Evolutionary conservation across 768 basidiomycete species (phyloP).

Genomic region (Xanthoconium purpureum): DNA sequence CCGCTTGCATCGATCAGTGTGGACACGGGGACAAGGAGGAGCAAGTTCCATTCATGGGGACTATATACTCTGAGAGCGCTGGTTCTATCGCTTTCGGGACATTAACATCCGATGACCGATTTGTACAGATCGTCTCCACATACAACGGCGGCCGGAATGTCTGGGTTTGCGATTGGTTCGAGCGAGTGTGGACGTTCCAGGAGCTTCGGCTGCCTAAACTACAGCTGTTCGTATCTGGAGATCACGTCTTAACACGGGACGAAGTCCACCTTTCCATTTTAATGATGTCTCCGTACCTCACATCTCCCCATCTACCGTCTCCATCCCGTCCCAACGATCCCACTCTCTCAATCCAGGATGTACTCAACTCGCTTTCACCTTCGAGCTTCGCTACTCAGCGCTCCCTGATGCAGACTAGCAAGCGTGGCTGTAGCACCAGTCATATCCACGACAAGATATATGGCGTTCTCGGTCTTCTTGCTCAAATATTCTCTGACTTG

Average conservation of each 20-base stretch:
- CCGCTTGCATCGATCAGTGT: conserved; percentile 6
- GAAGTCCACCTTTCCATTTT: conserved; percentile 7
- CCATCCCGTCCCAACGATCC: neutral
- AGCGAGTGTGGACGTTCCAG: conserved; percentile 15
- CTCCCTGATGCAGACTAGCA: conserved; percentile 8
- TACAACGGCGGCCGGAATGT: conserved; percentile 6
- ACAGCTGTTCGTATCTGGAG: conserved; percentile 11
- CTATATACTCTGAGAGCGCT: conserved; percentile 7
- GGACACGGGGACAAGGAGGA: neutral
- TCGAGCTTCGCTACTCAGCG: conserved; percentile 6
- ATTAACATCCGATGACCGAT: neutral
- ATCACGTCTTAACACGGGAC: conserved; percentile 1
- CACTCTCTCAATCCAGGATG: conserved; percentile 3
- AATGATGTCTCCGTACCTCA: conserved; percentile 13
- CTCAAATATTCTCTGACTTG: neutral
- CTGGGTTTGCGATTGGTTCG: conserved; percentile 13
- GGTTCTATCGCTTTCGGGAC: conserved; percentile 11
- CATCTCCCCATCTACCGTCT: neutral
- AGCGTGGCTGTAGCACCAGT: neutral
- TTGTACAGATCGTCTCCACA: neutral
- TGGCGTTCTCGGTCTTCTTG: conserved; percentile 9
- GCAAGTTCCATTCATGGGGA: conserved; percentile 6
- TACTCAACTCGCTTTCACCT: conserved; percentile 10
- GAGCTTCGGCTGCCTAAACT: conserved; percentile 8
- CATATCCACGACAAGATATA: conserved; percentile 6